Conservation (phyloP, 441 rosid genomes). For the Euphorbia schlechtendalii region DNA sequence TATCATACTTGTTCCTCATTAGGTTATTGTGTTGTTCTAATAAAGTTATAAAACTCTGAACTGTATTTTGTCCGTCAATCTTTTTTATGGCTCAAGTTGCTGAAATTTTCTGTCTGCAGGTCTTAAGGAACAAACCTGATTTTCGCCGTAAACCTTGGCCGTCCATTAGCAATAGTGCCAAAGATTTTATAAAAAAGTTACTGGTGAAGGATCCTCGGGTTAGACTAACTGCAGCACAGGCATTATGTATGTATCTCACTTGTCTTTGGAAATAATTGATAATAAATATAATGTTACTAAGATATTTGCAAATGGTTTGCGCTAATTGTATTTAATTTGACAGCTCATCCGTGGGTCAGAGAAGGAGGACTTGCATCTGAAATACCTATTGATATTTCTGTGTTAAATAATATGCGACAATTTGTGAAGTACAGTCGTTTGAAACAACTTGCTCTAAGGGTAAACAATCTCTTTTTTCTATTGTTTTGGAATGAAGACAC, state of each 20-base stretch:
- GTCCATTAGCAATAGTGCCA: conserved; percentile 64
- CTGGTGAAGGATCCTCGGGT: conserved; percentile 86
- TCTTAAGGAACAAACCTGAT: conserved; percentile 77
- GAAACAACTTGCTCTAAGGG: conserved; percentile 91
- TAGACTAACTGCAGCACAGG: conserved; percentile 91
- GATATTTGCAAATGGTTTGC: conserved; percentile 2
- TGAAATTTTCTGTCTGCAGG: conserved; percentile 35
- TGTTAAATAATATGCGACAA: conserved; percentile 74
- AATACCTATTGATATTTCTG: conserved; percentile 94
- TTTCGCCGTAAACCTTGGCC: conserved; percentile 91
- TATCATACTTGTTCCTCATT: background rate
- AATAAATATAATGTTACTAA: conserved; percentile 4
- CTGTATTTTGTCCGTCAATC: background rate
- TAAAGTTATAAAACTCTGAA: background rate
- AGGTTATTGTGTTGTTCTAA: background rate
- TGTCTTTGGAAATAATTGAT: conserved; percentile 8
- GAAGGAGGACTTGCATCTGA: conserved; percentile 97
- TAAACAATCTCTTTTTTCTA: conserved; percentile 21
- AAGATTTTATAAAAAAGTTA: conserved; percentile 82
- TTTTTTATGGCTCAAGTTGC: conserved; percentile 2
- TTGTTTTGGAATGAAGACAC: background rate
- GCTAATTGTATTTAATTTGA: conserved; percentile 12
- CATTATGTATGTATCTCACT: conserved; percentile 89
- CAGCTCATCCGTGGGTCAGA: conserved; percentile 97
- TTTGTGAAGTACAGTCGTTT: conserved; percentile 90